Evolutionary conservation across 495 filamentous ascomycete genomes (phyloP).

Genomic region (Tuber microsphaerosporum): DNA sequence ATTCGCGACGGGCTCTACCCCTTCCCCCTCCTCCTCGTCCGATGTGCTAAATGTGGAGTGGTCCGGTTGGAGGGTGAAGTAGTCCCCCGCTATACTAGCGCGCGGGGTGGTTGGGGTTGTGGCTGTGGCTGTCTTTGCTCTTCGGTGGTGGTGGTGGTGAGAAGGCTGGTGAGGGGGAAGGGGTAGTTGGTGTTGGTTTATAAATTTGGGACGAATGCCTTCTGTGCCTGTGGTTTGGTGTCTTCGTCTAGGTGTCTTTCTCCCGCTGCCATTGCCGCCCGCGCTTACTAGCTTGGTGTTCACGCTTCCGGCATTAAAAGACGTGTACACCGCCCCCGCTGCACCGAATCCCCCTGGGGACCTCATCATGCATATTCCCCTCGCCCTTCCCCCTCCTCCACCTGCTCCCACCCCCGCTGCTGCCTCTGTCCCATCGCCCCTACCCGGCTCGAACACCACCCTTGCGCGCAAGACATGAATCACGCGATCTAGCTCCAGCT

Average conservation of each 20-base stretch:
- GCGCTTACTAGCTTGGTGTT: not conserved
- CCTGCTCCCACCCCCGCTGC: not conserved
- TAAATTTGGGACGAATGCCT: not conserved
- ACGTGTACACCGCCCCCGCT: not conserved
- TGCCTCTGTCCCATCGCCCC: constrained; percentile 49
- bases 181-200: not conserved
- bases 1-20: constrained; percentile 14
- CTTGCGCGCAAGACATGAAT: constrained; percentile 67
- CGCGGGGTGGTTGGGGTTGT: not conserved
- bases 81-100: not conserved
- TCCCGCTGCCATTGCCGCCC: not conserved
- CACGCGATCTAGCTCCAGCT: constrained; percentile 75
- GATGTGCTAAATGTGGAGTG: not conserved
- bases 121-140: not conserved
- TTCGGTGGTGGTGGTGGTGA: not conserved
- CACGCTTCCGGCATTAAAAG: not conserved
- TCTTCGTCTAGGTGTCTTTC: not conserved
- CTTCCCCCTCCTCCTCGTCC: constrained; percentile 5
- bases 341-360: not conserved
- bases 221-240: not conserved
- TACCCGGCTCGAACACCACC: constrained; percentile 75
- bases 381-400: not conserved
- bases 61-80: constrained; percentile 1
- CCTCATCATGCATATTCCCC: not conserved
- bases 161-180: not conserved